Conservation (phyloP, 2,329 filamentous ascomycete species). For the Xylariales sp. region DNA sequence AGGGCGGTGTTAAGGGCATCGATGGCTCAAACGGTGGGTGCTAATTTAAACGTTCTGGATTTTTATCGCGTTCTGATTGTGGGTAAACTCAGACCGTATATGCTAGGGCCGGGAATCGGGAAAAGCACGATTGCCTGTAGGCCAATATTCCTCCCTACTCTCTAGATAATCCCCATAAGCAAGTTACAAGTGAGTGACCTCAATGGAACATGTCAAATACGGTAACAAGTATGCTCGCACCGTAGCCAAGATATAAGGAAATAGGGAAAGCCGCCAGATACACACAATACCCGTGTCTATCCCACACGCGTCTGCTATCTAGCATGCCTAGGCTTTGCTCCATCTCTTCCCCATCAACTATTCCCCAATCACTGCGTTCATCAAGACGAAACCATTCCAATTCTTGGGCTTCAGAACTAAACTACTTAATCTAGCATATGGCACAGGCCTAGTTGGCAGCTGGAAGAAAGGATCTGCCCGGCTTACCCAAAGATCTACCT, state of each 20-base stretch:
- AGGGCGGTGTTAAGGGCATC: neutral
- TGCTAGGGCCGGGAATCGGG: slow-evolving; percentile 5
- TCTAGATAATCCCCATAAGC: neutral
- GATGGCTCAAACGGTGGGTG: neutral
- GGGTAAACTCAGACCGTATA: slow-evolving; percentile 3
- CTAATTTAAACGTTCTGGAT: slow-evolving; percentile 5
- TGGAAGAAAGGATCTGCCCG: slow-evolving; percentile 15
- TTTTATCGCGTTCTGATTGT: slow-evolving; percentile 1
- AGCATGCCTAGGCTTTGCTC: neutral
- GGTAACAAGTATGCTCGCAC: neutral
- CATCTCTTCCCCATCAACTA: neutral
- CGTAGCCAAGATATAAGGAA: neutral
- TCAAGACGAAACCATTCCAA: slow-evolving; percentile 14
- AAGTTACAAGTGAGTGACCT: slow-evolving; percentile 30
- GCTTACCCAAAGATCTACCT: slow-evolving; percentile 26
- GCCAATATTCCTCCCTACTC: neutral
- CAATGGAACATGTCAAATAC: slow-evolving; percentile 9
- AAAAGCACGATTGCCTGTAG: neutral
- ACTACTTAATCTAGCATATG: neutral
- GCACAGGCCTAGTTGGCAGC: slow-evolving; percentile 10
- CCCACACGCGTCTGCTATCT: neutral
- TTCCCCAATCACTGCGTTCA: neutral
- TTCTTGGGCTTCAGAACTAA: slow-evolving; percentile 2
- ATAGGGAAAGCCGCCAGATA: neutral
- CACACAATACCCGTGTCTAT: slow-evolving; percentile 6